A percentile compares a stretch with the other conserved stretches of the same genome.
phyloP scores from a whole-genome alignment of 1,284 basidiomycete species.

The Malassezia yamatoensis region DNA sequence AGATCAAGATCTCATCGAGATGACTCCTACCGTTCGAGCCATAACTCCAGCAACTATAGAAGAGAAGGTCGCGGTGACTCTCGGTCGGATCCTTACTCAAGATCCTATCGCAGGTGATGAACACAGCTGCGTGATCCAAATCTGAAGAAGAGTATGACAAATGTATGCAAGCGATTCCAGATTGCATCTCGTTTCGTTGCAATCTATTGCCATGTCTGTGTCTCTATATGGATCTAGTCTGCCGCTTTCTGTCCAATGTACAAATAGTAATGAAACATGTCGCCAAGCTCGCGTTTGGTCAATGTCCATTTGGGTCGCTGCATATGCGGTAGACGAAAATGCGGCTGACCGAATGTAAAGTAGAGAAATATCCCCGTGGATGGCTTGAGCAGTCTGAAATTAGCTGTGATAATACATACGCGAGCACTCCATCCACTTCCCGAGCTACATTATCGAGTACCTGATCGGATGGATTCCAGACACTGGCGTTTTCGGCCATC shows the following conservation, averaged over 20 bases:
- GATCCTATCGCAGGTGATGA: too few relatives aligned
- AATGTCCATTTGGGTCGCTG: conserved; percentile 27
- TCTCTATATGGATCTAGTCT: too few relatives aligned
- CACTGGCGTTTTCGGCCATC: conserved; percentile 36
- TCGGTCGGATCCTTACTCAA: too few relatives aligned
- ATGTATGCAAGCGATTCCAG: too few relatives aligned
- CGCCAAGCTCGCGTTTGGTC: conserved; percentile 27
- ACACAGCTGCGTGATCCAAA: too few relatives aligned
- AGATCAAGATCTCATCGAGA: too few relatives aligned
- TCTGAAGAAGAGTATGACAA: too few relatives aligned
- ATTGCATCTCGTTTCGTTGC: too few relatives aligned
- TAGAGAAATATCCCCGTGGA: conserved; percentile 32
- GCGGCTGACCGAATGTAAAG: conserved; percentile 43
- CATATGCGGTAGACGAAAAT: conserved; percentile 33
- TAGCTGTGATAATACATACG: conserved; percentile 14
- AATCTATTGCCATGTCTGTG: too few relatives aligned
- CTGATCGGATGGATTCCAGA: conserved; percentile 31
- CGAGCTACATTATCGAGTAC: conserved; percentile 23
- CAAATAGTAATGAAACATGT: conserved; percentile 42
- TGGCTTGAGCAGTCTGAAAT: conserved; percentile 22
- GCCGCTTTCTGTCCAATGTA: conserved; percentile 23
- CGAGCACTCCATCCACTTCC: conserved; percentile 34
- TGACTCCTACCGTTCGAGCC: too few relatives aligned
- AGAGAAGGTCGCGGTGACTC: too few relatives aligned
- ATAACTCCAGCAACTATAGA: too few relatives aligned